phyloP scores from a whole-genome alignment of 768 basidiomycete genomes.

The Scleroderma bovista region DNA sequence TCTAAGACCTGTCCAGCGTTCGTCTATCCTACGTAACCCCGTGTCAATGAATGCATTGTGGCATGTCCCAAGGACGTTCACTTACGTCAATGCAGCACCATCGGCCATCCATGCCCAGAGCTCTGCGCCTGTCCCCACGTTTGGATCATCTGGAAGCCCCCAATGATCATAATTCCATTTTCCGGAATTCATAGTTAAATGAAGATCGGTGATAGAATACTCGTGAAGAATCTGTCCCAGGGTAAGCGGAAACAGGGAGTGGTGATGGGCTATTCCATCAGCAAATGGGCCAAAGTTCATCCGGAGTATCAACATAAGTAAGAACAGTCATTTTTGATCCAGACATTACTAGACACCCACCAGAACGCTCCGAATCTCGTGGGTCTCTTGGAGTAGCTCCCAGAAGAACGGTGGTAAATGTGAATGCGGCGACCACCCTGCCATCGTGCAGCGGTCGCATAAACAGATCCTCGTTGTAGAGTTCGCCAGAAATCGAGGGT shows the following conservation, averaged over 20 bases:
- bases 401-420: constrained; percentile 62
- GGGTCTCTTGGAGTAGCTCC: constrained; percentile 55
- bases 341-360: constrained; percentile 41
- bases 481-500: constrained; percentile 17
- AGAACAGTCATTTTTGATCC: not conserved
- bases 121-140: constrained; percentile 82
- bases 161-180: constrained; percentile 85
- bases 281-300: not conserved
- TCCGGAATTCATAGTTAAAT: constrained; percentile 86
- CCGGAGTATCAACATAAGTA: not conserved
- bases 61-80: not conserved
- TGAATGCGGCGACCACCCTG: constrained; percentile 73
- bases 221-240: constrained; percentile 83
- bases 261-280: constrained; percentile 64
- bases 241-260: constrained; percentile 78
- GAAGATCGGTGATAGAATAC: constrained; percentile 83
- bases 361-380: constrained; percentile 36
- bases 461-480: constrained; percentile 45
- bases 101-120: constrained; percentile 92
- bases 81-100: constrained; percentile 45
- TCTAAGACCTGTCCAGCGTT: constrained; percentile 78
- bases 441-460: constrained; percentile 73
- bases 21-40: constrained; percentile 49
- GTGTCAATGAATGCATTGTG: constrained; percentile 1
- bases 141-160: constrained; percentile 73